These are phyloP conservation scores for Butyriboletus loyo DNA, from an alignment of 768 basidiomycete species.

Conservation along the genomic window DNA sequence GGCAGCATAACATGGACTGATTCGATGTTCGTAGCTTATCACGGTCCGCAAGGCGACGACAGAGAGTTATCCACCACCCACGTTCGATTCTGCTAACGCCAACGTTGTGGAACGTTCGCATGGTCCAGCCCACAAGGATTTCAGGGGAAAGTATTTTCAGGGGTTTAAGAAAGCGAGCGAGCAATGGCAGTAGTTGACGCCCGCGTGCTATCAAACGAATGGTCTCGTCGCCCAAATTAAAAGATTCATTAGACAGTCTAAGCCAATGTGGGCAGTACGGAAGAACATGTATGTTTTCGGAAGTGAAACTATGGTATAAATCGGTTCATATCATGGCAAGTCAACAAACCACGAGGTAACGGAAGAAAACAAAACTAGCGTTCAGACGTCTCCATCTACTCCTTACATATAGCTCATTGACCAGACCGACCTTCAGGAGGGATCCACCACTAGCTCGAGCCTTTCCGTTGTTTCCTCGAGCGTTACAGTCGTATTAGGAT, in stretches of 20 bases:
- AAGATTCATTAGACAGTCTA: background rate
- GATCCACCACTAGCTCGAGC: background rate
- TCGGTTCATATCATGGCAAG: background rate
- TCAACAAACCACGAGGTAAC: background rate
- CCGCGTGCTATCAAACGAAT: background rate
- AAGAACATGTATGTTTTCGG: background rate
- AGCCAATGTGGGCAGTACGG: background rate
- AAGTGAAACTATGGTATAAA: no score
- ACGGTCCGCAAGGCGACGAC: constrained; percentile 75
- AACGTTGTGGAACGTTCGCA: constrained; percentile 29
- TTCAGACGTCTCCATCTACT: background rate
- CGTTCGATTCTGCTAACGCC: constrained; percentile 40
- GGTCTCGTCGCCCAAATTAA: background rate
- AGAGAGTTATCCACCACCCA: constrained; percentile 47
- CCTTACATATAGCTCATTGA: background rate
- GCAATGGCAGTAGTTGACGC: background rate
- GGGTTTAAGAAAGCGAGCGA: constrained; percentile 57
- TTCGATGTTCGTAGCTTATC: constrained; percentile 61
- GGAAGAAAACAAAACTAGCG: background rate
- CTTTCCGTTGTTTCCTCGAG: background rate
- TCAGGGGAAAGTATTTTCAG: constrained; percentile 84
- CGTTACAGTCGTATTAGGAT: background rate
- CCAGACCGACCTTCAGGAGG: background rate
- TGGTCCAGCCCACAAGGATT: constrained; percentile 84
- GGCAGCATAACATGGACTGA: constrained; percentile 1